Percentiles rank a stretch among this genome's conserved stretches.
Evolutionary conservation across 1,284 basidiomycete species (phyloP).

Genomic region (Pseudozyma tsukubaensis): DNA sequence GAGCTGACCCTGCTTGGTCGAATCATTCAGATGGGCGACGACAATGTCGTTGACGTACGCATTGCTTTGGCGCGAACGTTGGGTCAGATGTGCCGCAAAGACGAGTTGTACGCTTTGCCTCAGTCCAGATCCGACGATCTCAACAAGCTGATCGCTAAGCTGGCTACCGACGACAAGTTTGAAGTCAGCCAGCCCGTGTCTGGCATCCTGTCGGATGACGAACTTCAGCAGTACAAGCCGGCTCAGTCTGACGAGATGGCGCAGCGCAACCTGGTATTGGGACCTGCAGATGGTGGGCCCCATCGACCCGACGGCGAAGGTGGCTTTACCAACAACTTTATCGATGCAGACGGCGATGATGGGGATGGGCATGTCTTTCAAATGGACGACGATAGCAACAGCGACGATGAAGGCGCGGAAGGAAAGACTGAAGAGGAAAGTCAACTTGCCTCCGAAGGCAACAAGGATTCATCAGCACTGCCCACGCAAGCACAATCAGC

Average conservation of each 20-base stretch:
- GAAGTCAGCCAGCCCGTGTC: slow-evolving; percentile 58
- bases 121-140: slow-evolving; percentile 52
- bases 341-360: slow-evolving; percentile 29
- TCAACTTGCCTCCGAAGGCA: slow-evolving; percentile 4
- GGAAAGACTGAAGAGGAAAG: slow-evolving; percentile 4
- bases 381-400: slow-evolving; percentile 40
- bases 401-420: slow-evolving; percentile 12
- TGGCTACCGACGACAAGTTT: slow-evolving; percentile 50
- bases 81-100: slow-evolving; percentile 71
- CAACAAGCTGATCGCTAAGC: slow-evolving; percentile 49
- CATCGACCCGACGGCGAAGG: slow-evolving; percentile 43
- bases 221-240: slow-evolving; percentile 14
- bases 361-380: slow-evolving; percentile 36
- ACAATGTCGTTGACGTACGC: slow-evolving; percentile 83
- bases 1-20: slow-evolving; percentile 76
- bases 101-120: slow-evolving; percentile 63
- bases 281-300: slow-evolving; percentile 60
- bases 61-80: slow-evolving; percentile 82
- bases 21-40: slow-evolving; percentile 77
- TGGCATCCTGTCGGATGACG: slow-evolving; percentile 36
- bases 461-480: slow-evolving; percentile 5
- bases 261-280: slow-evolving; percentile 54
- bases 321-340: slow-evolving; percentile 32
- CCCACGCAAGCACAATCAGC: slow-evolving; percentile 26
- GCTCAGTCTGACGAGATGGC: slow-evolving; percentile 1